Evolutionary conservation across 202 grass and related monocot species (phyloP), one percentile per base, ranked within the genome.

Genomic region (Eragrostis tef): DNA sequence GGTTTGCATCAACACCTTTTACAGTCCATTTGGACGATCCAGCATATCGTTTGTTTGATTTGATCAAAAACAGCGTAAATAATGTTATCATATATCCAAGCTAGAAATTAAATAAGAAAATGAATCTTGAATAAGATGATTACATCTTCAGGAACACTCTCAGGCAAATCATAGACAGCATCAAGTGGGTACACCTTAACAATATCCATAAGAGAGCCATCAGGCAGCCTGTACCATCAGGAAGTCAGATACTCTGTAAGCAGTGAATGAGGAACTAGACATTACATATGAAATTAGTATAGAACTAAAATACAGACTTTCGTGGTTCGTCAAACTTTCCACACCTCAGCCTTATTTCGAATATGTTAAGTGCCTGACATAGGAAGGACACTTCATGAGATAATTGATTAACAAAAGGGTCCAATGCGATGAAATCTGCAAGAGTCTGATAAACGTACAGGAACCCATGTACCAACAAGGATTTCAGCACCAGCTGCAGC

Each of bases 401-500:
- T 63, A 59, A 73, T 17, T 72, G 22, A 47, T 87, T 27, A 57
- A 17, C 26, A 73, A 17, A 86, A 71, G 9, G 3, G 15, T 54
- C 53, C 25, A 81, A 17, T 34, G 53, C 1, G 12, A 64, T 36
- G 54, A 79, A 87, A 25, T 52, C 39, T 36, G 17, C 8, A 66
- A 48, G 63, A 43, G 39, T 45, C 14, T 0, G 9, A 53, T 64
- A 44, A 62, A 90, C 94, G 60, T 93, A 98, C 95, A 80, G 92
- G 95, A 45, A 98, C 95, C 95, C 95, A 98, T 88, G 95, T 94
- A 88, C 95, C 95, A 93, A 98, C 90, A 79, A 98, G 88, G 79
- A 98, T 94, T 71, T 98, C 92, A 75, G 95, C 95, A 77, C 95
- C 95, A 74, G 88, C 95, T 46, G 95, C 90, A 86, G 95, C 95